These are phyloP conservation scores for Cubamyces lactineus DNA, from an alignment of 768 basidiomycete species.

Conservation along the genomic window DNA sequence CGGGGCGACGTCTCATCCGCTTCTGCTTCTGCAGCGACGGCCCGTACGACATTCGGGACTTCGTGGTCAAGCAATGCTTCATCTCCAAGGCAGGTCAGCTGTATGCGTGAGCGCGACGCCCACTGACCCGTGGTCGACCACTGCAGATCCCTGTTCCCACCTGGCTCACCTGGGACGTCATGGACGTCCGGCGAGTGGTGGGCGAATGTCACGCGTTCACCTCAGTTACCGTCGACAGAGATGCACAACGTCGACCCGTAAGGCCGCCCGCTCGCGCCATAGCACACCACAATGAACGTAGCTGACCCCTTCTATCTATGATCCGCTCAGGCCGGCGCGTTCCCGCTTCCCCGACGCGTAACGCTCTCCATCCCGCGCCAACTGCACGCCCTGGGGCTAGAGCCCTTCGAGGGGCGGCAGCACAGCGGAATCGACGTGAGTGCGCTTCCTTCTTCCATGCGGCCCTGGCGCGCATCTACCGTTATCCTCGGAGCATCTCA, in stretches of 20 bases:
- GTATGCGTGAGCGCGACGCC: slow-evolving; percentile 7
- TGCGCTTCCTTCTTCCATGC: slow-evolving; percentile 27
- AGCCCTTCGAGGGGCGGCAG: slow-evolving; percentile 77
- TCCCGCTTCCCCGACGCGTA: slow-evolving; percentile 31
- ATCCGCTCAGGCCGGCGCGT: slow-evolving; percentile 14
- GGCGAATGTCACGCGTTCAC: slow-evolving; percentile 42
- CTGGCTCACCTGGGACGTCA: slow-evolving; percentile 73
- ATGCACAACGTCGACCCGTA: slow-evolving; percentile 7
- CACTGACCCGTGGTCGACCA: slow-evolving; percentile 14
- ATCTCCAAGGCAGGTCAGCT: slow-evolving; percentile 67
- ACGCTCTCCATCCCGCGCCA: slow-evolving; percentile 75
- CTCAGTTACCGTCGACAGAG: slow-evolving; percentile 2
- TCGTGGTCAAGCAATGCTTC: slow-evolving; percentile 88
- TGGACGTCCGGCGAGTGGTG: slow-evolving; percentile 73
- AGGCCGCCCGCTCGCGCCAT: not conserved
- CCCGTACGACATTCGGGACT: slow-evolving; percentile 82
- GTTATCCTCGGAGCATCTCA: slow-evolving; percentile 16
- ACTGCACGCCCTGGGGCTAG: slow-evolving; percentile 69
- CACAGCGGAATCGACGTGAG: slow-evolving; percentile 93
- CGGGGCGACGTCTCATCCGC: slow-evolving; percentile 57
- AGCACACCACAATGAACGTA: not conserved
- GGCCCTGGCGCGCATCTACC: slow-evolving; percentile 16
- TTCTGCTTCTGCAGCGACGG: slow-evolving; percentile 88
- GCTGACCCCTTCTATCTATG: not conserved
- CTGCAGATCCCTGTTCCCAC: slow-evolving; percentile 65